Evolutionary conservation across 768 basidiomycete species (phyloP).

Genomic region (Tylopilus intermedius): DNA sequence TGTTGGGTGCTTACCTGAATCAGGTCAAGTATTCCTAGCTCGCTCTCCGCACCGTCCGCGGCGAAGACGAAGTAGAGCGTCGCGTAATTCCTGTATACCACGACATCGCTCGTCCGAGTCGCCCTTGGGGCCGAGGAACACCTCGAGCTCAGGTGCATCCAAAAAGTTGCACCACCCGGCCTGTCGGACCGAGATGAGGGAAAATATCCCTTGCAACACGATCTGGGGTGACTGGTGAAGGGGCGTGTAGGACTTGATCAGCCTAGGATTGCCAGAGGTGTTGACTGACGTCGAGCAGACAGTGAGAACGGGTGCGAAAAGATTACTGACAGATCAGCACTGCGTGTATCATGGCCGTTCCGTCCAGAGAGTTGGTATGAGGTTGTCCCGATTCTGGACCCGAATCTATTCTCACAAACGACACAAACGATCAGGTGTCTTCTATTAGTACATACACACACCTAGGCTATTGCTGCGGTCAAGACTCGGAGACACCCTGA

Average conservation of each 20-base stretch:
- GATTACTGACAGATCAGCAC: constrained; percentile 71
- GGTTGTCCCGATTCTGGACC: background rate
- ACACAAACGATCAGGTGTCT: background rate
- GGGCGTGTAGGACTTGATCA: constrained; percentile 87
- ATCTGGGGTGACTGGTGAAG: constrained; percentile 55
- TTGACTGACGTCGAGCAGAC: constrained; percentile 59
- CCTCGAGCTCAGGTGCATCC: constrained; percentile 84
- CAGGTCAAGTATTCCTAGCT: constrained; percentile 90
- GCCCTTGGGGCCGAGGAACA: constrained; percentile 53
- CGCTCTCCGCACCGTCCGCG: constrained; percentile 93
- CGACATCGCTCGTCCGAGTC: constrained; percentile 63
- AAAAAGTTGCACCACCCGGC: constrained; percentile 91
- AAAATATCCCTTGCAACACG: constrained; percentile 85
- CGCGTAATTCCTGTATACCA: constrained; percentile 93
- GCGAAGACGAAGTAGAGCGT: constrained; percentile 97
- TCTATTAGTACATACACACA: background rate
- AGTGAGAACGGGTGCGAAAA: constrained; percentile 15
- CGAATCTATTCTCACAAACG: background rate
- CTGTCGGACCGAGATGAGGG: constrained; percentile 77
- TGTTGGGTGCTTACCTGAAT: constrained; percentile 68
- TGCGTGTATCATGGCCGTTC: constrained; percentile 67
- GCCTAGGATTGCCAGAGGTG: constrained; percentile 79
- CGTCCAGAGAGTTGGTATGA: background rate
- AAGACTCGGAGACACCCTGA: too few relatives aligned
- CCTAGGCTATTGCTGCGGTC: too few relatives aligned